Conservation (phyloP, 768 basidiomycete species). For the Sporobolomyces phaffii region DNA sequence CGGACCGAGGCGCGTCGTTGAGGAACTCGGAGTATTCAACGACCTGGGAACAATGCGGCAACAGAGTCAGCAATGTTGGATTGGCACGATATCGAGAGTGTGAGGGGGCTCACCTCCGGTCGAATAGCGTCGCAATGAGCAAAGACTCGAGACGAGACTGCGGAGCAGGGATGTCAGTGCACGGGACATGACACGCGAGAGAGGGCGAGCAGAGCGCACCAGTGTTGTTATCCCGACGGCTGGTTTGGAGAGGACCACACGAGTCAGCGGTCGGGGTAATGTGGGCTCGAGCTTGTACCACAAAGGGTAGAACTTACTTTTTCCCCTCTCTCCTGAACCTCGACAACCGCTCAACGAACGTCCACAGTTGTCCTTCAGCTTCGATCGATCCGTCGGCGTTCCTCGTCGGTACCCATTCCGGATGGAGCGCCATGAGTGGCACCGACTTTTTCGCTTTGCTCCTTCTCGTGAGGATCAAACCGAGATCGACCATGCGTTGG, state of each 20-base stretch:
- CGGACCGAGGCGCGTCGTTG: slow-evolving; percentile 1
- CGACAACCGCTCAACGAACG: slow-evolving; percentile 36
- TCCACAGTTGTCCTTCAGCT: slow-evolving; percentile 29
- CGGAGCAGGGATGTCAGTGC: too few relatives aligned
- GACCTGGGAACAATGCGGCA: slow-evolving; percentile 13
- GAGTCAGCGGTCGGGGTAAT: too few relatives aligned
- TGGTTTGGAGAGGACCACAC: background rate
- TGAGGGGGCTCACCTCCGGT: background rate
- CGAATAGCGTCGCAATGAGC: slow-evolving; percentile 32
- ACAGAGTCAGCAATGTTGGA: background rate
- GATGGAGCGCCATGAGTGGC: slow-evolving; percentile 38
- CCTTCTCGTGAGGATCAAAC: slow-evolving; percentile 33
- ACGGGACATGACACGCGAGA: background rate
- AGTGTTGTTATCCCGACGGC: slow-evolving; percentile 30
- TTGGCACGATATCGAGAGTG: too few relatives aligned
- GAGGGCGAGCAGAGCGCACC: background rate
- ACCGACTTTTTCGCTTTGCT: slow-evolving; percentile 23
- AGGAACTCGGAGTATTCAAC: slow-evolving; percentile 18
- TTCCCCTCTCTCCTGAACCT: slow-evolving; percentile 40
- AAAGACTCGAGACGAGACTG: slow-evolving; percentile 35
- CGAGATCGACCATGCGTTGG: slow-evolving; percentile 35
- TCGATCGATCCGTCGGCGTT: slow-evolving; percentile 18
- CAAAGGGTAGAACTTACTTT: slow-evolving; percentile 10
- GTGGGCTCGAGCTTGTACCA: background rate
- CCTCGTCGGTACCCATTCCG: slow-evolving; percentile 32